Evolutionary conservation across 441 rosid genomes (phyloP).

Genomic region (Pelargonium citronellum): DNA sequence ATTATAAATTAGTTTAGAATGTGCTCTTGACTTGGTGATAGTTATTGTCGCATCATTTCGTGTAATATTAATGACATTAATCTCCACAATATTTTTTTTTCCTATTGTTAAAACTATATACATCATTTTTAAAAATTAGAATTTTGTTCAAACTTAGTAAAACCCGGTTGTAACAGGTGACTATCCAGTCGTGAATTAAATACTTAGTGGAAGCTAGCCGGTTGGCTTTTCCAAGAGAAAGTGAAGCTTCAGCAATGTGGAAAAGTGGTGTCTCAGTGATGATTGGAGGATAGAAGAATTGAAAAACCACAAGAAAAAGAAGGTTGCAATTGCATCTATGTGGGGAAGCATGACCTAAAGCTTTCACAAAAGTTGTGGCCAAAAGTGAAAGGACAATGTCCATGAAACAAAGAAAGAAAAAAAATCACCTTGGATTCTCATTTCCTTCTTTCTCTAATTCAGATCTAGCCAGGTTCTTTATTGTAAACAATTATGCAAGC

Average conservation of each 20-base stretch:
- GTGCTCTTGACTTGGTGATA: too few relatives aligned
- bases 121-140: too few relatives aligned
- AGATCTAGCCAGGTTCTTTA: neutral
- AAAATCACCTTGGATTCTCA: neutral
- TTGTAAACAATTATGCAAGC: too few relatives aligned
- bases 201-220: slow-evolving; percentile 13
- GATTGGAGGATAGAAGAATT: slow-evolving; percentile 3
- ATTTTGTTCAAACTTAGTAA: neutral
- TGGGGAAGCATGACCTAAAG: slow-evolving; percentile 22
- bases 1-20: too few relatives aligned
- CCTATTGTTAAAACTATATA: too few relatives aligned
- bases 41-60: too few relatives aligned
- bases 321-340: slow-evolving; percentile 13
- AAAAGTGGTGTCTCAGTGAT: slow-evolving; percentile 22
- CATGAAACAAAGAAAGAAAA: neutral
- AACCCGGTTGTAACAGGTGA: too few relatives aligned
- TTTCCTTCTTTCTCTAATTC: neutral
- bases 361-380: slow-evolving; percentile 19
- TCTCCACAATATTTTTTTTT: too few relatives aligned
- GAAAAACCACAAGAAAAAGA: neutral
- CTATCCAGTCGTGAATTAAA: neutral
- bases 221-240: slow-evolving; percentile 32
- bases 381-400: slow-evolving; percentile 5
- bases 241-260: slow-evolving; percentile 14
- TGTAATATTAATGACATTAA: too few relatives aligned